A percentile compares a stretch with the other conserved stretches of the same genome.
phyloP scores from a whole-genome alignment of 306 rosid genomes.

The Prunus padus region DNA sequence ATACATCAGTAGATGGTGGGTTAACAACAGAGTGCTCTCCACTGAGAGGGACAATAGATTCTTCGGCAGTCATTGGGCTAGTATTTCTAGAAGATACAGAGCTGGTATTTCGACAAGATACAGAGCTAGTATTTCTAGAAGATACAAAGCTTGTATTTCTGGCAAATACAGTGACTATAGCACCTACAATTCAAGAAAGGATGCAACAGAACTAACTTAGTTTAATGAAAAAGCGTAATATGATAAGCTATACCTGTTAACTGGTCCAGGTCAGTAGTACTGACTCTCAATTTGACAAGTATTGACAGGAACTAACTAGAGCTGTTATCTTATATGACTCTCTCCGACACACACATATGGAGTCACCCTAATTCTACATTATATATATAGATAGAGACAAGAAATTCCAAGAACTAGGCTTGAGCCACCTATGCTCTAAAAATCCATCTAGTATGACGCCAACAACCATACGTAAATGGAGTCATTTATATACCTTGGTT shows the following conservation, averaged over 20 bases:
- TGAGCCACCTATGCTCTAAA: background rate
- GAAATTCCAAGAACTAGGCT: background rate
- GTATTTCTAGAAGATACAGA: conserved; percentile 28
- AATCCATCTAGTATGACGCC: background rate
- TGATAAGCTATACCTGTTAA: too few species aligned
- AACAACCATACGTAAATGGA: background rate
- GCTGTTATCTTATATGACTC: background rate
- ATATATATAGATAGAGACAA: background rate
- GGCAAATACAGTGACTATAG: conserved; percentile 27
- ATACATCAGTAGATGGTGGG: conserved; percentile 30
- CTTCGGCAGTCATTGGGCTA: conserved; percentile 32
- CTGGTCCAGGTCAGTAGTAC: too few species aligned
- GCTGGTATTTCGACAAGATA: too few species aligned
- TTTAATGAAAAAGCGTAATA: background rate
- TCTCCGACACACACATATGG: background rate
- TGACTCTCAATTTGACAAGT: too few species aligned
- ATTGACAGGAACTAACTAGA: background rate
- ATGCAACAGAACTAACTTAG: background rate
- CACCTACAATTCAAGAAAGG: conserved; percentile 37
- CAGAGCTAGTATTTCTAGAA: too few species aligned
- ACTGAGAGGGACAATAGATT: conserved; percentile 21
- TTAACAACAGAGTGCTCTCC: conserved; percentile 40
- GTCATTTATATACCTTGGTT: conserved; percentile 40
- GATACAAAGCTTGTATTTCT: too few species aligned
- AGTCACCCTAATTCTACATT: background rate